Evolutionary conservation across 208 protist genomes (phyloP), one percentile per base, ranked within the genome.

Genomic region (Herpetomonas samuelpessoai): DNA sequence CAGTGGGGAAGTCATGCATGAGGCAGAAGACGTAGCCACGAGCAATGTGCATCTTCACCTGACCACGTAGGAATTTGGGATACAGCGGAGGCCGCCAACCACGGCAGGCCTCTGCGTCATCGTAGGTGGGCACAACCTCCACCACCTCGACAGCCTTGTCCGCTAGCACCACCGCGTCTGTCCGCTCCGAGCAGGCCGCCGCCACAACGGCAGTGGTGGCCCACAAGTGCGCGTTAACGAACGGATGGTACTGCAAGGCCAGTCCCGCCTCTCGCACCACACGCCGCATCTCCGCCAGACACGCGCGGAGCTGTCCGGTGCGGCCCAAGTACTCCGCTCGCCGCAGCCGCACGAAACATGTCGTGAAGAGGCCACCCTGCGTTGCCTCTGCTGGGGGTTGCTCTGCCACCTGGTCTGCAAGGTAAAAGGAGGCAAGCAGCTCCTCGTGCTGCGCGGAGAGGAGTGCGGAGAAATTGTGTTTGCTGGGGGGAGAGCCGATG

Each of bases 391-490:
- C 35, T 6, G 35, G 9, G 35, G 35, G 9, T 6, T 41, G 9
- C 9, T 18, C 14, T 18, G 35, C 35, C 35, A 41, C 35, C 35
- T 6, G 9, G 9, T 41, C 35, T 35, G 50, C 64, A 30, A 58
- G 71, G 38, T 2, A 58, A 29, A 65, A 51, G 18, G 48, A 65
- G 44, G 22, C 57, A 30, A 62, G 50, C 21, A 71, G 45, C 27
- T 28, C 31, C 45, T 74, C 65, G 63, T 61, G 68, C 49, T 58
- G 49, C 1, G 38, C 16, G 25, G 27, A 30, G 57, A 65, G 57
- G 28, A 68, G 44, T 18, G 28, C 61, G 45, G 58, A 66, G 49
- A 58, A 75, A 60, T 83, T 88, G 67, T 88, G 76, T 3, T 51
- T 38, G 0, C 65, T 72, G 18, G 73, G 61, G 9, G 60, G 50